Evolutionary conservation across 345 rosid species (phyloP).

Genomic region (Microcos paniculata): DNA sequence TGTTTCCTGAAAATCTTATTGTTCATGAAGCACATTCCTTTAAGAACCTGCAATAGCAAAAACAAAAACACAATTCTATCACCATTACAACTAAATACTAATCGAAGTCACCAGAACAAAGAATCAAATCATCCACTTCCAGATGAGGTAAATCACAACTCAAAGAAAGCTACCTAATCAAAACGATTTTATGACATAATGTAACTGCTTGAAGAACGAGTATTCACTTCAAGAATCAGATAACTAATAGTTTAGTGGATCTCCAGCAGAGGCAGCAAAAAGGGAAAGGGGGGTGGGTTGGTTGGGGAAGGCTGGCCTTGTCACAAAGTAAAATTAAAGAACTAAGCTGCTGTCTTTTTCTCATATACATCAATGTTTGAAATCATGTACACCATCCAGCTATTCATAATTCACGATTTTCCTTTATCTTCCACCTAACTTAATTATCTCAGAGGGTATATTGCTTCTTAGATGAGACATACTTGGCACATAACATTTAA

Average conservation of each 20-base stretch:
- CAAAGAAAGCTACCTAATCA: not conserved
- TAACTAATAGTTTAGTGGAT: not conserved
- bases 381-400: not conserved
- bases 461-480: constrained; percentile 11
- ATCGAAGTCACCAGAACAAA: not conserved
- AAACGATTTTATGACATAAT: not conserved
- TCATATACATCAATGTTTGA: not conserved
- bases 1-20: constrained; percentile 76
- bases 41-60: constrained; percentile 67
- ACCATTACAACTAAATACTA: not conserved
- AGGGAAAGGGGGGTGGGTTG: too few relatives aligned
- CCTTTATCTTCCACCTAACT: not conserved
- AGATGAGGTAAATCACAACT: not conserved
- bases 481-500: not conserved
- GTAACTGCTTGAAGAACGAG: not conserved
- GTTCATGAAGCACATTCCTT: constrained; percentile 95
- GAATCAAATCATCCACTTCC: not conserved
- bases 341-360: not conserved
- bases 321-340: not conserved
- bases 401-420: not conserved
- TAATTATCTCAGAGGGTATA: not conserved
- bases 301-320: not conserved
- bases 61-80: not conserved
- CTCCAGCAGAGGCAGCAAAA: constrained; percentile 1
- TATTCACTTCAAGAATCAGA: not conserved